phyloP scores from a whole-genome alignment of 345 rosid species.

The Crucihimalaya himalaica region DNA sequence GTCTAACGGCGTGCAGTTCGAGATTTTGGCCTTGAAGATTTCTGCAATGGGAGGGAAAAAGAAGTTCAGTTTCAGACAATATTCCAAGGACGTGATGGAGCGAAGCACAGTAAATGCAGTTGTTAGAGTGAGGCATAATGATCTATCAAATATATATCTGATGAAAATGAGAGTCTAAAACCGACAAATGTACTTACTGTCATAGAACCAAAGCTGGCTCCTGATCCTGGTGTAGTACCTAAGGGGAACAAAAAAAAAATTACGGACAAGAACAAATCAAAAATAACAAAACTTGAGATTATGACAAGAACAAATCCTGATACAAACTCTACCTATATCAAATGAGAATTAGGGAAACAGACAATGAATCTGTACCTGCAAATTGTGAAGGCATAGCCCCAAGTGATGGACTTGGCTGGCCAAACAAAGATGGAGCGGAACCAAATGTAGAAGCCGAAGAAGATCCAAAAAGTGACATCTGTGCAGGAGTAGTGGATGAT shows the following conservation, averaged over 20 bases:
- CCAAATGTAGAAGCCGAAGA: conserved; percentile 66
- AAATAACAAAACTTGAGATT: conserved; percentile 4
- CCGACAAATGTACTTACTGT: conserved; percentile 57
- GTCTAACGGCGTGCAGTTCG: conserved; percentile 72
- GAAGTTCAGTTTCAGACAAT: conserved; percentile 11
- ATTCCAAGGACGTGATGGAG: background rate
- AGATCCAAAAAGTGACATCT: conserved; percentile 54
- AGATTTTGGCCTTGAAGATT: conserved; percentile 74
- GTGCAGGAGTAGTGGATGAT: conserved; percentile 48
- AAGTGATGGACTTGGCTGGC: conserved; percentile 59
- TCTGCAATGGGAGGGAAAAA: conserved; percentile 50
- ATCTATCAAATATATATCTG: conserved; percentile 17
- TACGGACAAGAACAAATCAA: background rate
- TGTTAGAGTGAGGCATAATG: background rate
- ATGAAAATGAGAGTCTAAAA: background rate
- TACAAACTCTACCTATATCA: background rate
- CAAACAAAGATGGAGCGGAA: conserved; percentile 49
- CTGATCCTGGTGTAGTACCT: conserved; percentile 72
- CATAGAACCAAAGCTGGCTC: conserved; percentile 80
- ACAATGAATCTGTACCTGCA: conserved; percentile 18
- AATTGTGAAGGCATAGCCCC: conserved; percentile 52
- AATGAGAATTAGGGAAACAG: conserved; percentile 6
- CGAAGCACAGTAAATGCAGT: background rate
- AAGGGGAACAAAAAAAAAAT: conserved; percentile 23
- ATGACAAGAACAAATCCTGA: conserved; percentile 2